A percentile compares a stretch with the other conserved stretches of the same genome.
These are phyloP conservation scores for Neocatenulostroma microsporum DNA, from an alignment of 2,329 filamentous ascomycete genomes.

Conservation along the genomic window DNA sequence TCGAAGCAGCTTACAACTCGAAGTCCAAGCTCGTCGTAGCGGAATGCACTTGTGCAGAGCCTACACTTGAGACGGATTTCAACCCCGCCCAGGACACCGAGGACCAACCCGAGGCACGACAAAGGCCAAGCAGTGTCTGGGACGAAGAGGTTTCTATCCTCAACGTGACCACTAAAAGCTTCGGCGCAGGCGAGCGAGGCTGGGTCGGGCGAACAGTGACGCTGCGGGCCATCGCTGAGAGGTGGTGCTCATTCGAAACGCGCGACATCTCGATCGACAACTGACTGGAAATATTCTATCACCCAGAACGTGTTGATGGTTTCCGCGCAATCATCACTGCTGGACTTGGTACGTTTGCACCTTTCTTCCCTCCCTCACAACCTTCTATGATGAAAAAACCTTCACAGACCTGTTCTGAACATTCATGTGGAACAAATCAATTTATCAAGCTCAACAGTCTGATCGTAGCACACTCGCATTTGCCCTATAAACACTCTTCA, in stretches of 20 bases:
- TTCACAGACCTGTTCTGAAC: constrained; percentile 28
- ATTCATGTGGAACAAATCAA: constrained; percentile 17
- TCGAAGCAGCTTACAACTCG: constrained; percentile 49
- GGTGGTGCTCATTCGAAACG: constrained; percentile 37
- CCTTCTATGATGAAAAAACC: constrained; percentile 19
- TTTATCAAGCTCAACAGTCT: constrained; percentile 12
- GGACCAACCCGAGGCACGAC: too few relatives aligned
- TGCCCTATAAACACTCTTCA: too few relatives aligned
- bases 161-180: constrained; percentile 39
- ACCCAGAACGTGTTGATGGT: too few relatives aligned
- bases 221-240: constrained; percentile 34
- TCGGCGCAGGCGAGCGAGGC: constrained; percentile 32
- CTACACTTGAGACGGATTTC: too few relatives aligned
- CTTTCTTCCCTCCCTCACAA: constrained; percentile 4
- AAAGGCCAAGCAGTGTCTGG: constrained; percentile 33
- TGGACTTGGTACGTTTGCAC: constrained; percentile 7
- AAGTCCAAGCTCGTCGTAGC: constrained; percentile 34
- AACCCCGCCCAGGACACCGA: too few relatives aligned
- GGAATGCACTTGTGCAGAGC: constrained; percentile 36
- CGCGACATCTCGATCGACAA: too few relatives aligned
- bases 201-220: constrained; percentile 45
- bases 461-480: too few relatives aligned
- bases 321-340: too few relatives aligned
- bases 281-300: constrained; percentile 1
- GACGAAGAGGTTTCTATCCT: constrained; percentile 41